Conservation (phyloP, 1,139 yeast species). For the Taphrina flavorubra region DNA sequence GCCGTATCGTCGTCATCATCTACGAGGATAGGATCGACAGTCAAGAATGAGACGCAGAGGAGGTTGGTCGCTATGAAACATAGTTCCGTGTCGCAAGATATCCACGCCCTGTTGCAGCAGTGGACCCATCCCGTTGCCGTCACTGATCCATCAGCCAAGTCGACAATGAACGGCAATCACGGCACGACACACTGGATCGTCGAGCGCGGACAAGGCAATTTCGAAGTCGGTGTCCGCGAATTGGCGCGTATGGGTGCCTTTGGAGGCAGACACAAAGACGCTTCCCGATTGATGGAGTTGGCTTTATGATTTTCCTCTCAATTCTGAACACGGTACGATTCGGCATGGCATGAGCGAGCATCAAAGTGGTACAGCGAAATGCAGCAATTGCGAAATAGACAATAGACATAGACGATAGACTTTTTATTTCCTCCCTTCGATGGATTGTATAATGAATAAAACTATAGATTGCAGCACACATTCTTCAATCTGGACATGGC, state of each 20-base stretch:
- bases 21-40: too few relatives aligned
- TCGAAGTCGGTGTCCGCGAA: slow-evolving; percentile 24
- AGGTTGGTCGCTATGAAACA: slow-evolving; percentile 2
- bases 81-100: slow-evolving; percentile 23
- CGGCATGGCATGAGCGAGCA: not conserved
- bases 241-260: slow-evolving; percentile 26
- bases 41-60: slow-evolving; percentile 2
- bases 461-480: too few relatives aligned
- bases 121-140: not conserved
- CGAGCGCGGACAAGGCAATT: slow-evolving; percentile 3
- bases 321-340: too few relatives aligned
- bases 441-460: too few relatives aligned
- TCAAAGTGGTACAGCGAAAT: not conserved
- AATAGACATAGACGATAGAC: too few relatives aligned
- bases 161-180: too few relatives aligned
- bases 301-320: not conserved
- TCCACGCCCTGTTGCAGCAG: not conserved
- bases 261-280: slow-evolving; percentile 22
- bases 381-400: too few relatives aligned
- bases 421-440: too few relatives aligned
- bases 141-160: too few relatives aligned
- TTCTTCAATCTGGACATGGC: too few relatives aligned
- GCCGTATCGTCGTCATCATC: too few relatives aligned
- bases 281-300: slow-evolving; percentile 16
- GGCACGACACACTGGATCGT: slow-evolving; percentile 1